Conservation (phyloP, 2,329 filamentous ascomycete genomes). For the Colletotrichum eremochloae region DNA sequence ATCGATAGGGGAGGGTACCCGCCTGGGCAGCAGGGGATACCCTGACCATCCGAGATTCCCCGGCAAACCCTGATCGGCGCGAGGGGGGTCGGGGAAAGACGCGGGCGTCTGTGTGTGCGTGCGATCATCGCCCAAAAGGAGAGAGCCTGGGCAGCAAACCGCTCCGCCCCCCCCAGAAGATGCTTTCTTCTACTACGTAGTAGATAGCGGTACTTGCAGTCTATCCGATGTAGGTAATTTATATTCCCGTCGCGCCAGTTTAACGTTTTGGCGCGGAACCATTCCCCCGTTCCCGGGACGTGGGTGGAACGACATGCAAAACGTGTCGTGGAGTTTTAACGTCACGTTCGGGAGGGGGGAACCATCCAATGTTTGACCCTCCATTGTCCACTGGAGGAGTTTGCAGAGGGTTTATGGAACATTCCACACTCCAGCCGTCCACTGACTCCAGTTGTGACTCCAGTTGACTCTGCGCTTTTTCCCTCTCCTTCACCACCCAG, state of each 20-base stretch:
- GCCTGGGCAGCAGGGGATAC: conserved; percentile 7
- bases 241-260: background rate
- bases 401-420: background rate
- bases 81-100: conserved; percentile 1
- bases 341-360: background rate
- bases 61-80: conserved; percentile 22
- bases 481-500: background rate
- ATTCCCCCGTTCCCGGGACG: background rate
- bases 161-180: background rate
- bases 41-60: conserved; percentile 25
- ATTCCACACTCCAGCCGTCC: background rate
- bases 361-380: background rate
- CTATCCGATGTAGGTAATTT: background rate
- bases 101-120: conserved; percentile 10
- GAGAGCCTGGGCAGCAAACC: background rate
- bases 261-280: background rate
- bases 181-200: background rate
- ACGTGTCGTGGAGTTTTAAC: background rate
- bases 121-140: background rate
- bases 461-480: background rate
- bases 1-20: background rate
- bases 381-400: too few relatives aligned
- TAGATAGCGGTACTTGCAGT: too few relatives aligned
- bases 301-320: background rate
- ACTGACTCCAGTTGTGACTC: too few relatives aligned